Percentiles rank a stretch among this genome's conserved stretches.
phyloP scores from a whole-genome alignment of 2,329 filamentous ascomycete species.

The Gaeumannomyces tritici region DNA sequence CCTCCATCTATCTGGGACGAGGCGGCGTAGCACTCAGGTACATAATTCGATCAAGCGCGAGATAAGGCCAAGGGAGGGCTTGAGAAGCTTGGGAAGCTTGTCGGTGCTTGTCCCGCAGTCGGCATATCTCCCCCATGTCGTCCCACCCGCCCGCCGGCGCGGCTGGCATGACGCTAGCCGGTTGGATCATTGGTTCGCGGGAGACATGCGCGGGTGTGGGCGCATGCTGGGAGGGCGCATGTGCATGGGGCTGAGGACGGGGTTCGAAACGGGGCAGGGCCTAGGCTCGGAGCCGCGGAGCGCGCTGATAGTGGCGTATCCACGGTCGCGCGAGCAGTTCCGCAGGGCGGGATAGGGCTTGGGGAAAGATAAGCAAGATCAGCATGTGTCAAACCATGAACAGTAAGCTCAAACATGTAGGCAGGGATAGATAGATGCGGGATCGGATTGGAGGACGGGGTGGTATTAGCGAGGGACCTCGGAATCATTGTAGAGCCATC shows the following conservation, averaged over 20 bases:
- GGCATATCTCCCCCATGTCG: not conserved
- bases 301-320: not conserved
- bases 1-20: not conserved
- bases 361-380: not conserved
- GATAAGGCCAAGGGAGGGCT: not conserved
- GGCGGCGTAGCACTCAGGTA: not conserved
- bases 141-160: no score
- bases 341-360: not conserved
- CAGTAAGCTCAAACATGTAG: not conserved
- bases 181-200: not conserved
- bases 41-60: not conserved
- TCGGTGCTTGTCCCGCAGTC: not conserved
- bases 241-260: not conserved
- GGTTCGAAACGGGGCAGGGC: no score
- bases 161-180: not conserved
- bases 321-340: not conserved
- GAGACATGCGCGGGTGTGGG: not conserved
- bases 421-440: not conserved
- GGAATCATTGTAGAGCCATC: no score
- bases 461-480: not conserved
- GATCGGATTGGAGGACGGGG: not conserved
- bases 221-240: not conserved
- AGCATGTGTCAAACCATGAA: not conserved
- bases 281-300: not conserved
- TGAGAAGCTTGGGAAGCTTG: not conserved